These are phyloP conservation scores for Cephalotrichum gorgonifer DNA, from an alignment of 2,329 filamentous ascomycete genomes.

Conservation along the genomic window DNA sequence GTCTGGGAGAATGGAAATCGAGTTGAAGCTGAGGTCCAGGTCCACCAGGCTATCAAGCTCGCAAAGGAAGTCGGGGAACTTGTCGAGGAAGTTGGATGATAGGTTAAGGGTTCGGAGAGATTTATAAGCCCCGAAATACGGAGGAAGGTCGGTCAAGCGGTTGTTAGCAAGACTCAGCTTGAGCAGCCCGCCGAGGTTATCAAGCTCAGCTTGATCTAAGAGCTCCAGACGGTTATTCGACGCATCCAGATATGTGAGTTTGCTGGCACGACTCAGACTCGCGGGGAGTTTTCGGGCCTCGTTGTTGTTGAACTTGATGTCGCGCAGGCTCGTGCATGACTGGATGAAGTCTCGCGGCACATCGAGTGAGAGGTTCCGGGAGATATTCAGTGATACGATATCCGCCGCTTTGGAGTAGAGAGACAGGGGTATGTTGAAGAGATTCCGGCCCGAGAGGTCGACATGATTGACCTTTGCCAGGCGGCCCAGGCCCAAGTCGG, in stretches of 20 bases:
- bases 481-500: conserved; percentile 73
- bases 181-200: conserved; percentile 63
- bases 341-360: conserved; percentile 95
- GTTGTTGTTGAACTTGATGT: conserved; percentile 94
- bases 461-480: conserved; percentile 90
- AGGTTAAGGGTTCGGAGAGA: conserved; percentile 76
- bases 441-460: conserved; percentile 78
- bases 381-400: conserved; percentile 91
- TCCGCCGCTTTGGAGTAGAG: conserved; percentile 86
- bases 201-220: conserved; percentile 73
- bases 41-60: conserved; percentile 76
- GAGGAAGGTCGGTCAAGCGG: conserved; percentile 65
- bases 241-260: conserved; percentile 81
- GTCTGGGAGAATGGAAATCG: conserved; percentile 67
- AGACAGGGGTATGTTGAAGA: conserved; percentile 89
- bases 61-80: conserved; percentile 78
- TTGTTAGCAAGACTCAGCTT: conserved; percentile 95
- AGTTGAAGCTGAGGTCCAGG: conserved; percentile 94
- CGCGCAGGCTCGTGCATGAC: conserved; percentile 78
- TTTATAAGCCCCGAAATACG: conserved; percentile 73
- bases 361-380: conserved; percentile 82
- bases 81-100: conserved; percentile 83
- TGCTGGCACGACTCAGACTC: conserved; percentile 70
- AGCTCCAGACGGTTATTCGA: conserved; percentile 90
- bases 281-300: conserved; percentile 78